phyloP scores from a whole-genome alignment of 495 filamentous ascomycete genomes.

The Cercophora samala region DNA sequence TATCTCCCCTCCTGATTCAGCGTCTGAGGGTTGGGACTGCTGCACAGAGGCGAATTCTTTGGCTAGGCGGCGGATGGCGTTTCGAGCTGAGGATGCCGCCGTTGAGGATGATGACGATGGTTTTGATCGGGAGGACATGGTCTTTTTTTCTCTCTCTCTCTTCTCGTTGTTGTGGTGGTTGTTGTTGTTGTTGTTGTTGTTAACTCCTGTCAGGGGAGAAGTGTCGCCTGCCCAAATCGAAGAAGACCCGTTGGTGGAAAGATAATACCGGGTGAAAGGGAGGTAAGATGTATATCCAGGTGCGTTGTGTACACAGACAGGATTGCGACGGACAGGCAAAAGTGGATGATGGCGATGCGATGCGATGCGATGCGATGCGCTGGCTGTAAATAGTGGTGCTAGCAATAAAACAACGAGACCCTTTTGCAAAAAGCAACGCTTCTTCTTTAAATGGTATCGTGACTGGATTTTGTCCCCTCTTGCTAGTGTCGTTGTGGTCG shows the following conservation, averaged over 20 bases:
- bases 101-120: slow-evolving; percentile 4
- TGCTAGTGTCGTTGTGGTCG: background rate
- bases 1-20: slow-evolving; percentile 19
- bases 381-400: too few relatives aligned
- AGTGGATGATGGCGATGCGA: too few relatives aligned
- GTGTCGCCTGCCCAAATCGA: too few relatives aligned
- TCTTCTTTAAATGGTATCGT: too few relatives aligned
- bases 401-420: too few relatives aligned
- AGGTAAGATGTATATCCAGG: background rate
- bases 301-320: too few relatives aligned
- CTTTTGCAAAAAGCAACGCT: too few relatives aligned
- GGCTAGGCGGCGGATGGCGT: slow-evolving; percentile 41
- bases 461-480: background rate
- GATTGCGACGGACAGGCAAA: too few relatives aligned
- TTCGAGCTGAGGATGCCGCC: slow-evolving; percentile 23
- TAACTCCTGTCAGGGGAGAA: too few relatives aligned
- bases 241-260: too few relatives aligned
- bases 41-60: slow-evolving; percentile 40
- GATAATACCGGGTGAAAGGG: background rate
- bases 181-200: too few relatives aligned
- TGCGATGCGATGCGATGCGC: too few relatives aligned
- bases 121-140: slow-evolving; percentile 3
- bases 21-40: background rate
- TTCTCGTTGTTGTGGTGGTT: background rate
- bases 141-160: background rate